Evolutionary conservation across 2,329 filamentous ascomycete genomes (phyloP).

Genomic region (Atkinsonella hypoxylon): DNA sequence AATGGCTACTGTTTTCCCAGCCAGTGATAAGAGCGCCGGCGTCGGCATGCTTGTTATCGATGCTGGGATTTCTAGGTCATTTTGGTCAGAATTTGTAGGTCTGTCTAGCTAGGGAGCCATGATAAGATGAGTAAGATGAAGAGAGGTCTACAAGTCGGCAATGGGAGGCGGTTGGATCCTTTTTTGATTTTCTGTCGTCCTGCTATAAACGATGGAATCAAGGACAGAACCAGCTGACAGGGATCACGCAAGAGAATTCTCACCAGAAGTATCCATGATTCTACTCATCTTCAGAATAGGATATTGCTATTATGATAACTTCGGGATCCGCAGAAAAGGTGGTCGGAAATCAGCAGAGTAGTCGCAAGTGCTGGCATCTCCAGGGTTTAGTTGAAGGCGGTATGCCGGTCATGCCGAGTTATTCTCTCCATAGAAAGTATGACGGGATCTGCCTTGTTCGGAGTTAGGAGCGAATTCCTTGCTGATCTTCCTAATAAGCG

Average conservation of each 20-base stretch:
- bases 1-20: conserved; percentile 31
- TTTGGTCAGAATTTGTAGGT: background rate
- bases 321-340: background rate
- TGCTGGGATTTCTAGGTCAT: background rate
- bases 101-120: background rate
- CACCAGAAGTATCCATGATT: background rate
- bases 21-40: conserved; percentile 31
- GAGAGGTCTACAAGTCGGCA: background rate
- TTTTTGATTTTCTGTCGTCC: background rate
- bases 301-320: background rate
- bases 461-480: background rate
- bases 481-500: background rate
- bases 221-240: background rate
- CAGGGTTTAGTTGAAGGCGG: background rate
- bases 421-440: background rate
- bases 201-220: background rate
- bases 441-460: too few species aligned
- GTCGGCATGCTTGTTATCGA: conserved; percentile 8
- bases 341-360: background rate
- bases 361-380: background rate
- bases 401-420: background rate
- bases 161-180: too few species aligned
- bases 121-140: background rate
- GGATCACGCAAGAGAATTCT: background rate
- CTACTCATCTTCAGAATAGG: background rate